Conservation (phyloP, 192 early-diverging fungal species). For the Lunasporangiospora selenospora region DNA sequence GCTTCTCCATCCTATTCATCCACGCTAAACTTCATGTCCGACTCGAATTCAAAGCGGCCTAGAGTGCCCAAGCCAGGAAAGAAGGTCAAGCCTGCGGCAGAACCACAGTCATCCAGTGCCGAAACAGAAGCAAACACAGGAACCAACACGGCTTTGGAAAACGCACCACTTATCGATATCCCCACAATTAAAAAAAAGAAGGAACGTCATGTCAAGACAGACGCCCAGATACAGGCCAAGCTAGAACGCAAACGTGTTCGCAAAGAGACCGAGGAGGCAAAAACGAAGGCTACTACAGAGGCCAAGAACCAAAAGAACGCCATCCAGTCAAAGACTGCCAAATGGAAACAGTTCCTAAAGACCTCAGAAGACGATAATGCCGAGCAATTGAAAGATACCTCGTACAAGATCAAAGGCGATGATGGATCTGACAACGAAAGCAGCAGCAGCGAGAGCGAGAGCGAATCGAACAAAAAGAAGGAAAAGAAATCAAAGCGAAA, state of each 20-base stretch:
- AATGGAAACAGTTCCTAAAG: constrained; percentile 47
- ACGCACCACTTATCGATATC: constrained; percentile 40
- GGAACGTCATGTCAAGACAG: constrained; percentile 44
- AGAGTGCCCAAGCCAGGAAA: constrained; percentile 34
- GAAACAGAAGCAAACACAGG: background rate
- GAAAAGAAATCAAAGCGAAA: background rate
- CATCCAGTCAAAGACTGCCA: constrained; percentile 29
- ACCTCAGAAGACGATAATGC: constrained; percentile 43
- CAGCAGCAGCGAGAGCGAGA: constrained; percentile 21
- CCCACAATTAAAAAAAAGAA: constrained; percentile 43
- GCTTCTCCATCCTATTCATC: background rate
- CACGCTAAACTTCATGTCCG: constrained; percentile 14
- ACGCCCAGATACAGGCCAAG: constrained; percentile 38
- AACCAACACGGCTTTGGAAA: background rate
- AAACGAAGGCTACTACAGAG: background rate
- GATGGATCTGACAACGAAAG: constrained; percentile 25
- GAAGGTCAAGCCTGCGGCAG: constrained; percentile 23
- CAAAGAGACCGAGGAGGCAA: constrained; percentile 25
- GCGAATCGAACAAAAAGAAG: constrained; percentile 1
- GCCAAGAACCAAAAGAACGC: constrained; percentile 1
- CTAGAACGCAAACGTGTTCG: constrained; percentile 41
- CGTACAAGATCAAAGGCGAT: constrained; percentile 43
- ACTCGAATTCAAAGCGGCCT: constrained; percentile 17
- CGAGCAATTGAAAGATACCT: constrained; percentile 38
- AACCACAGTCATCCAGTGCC: background rate